phyloP scores from a whole-genome alignment of 139 green algal species.

The Chlorella sp. region DNA sequence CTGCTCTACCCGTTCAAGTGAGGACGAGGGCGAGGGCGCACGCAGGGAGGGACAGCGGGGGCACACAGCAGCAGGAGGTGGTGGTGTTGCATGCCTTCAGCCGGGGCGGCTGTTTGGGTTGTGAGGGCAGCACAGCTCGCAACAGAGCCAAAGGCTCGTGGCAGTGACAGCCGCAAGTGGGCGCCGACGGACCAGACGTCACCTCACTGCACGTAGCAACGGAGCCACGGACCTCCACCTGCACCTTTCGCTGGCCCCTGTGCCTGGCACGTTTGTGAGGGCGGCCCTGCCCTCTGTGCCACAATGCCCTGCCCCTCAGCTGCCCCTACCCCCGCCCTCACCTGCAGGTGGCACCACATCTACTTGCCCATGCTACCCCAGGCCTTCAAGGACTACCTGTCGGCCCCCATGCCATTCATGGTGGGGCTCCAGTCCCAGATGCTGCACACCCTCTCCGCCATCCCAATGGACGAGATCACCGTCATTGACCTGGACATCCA shows the following conservation, averaged over 20 bases:
- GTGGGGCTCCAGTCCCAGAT: slow-evolving; percentile 57
- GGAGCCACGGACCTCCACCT: too few relatives aligned
- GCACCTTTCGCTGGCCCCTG: too few relatives aligned
- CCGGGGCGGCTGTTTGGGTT: too few relatives aligned
- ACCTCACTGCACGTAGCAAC: too few relatives aligned
- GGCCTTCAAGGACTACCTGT: slow-evolving; percentile 65
- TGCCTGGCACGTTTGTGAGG: too few relatives aligned
- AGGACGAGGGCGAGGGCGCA: neutral
- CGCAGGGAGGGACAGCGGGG: too few relatives aligned
- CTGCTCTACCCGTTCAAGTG: slow-evolving; percentile 70
- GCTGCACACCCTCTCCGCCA: slow-evolving; percentile 41
- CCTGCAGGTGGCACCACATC: slow-evolving; percentile 66
- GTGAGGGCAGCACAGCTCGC: too few relatives aligned
- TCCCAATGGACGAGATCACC: slow-evolving; percentile 51
- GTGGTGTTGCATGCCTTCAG: too few relatives aligned
- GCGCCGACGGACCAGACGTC: too few relatives aligned
- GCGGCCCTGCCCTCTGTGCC: neutral
- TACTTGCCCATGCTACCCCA: slow-evolving; percentile 70
- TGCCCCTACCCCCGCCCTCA: neutral
- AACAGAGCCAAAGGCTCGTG: too few relatives aligned
- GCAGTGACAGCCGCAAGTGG: too few relatives aligned
- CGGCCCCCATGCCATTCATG: slow-evolving; percentile 77
- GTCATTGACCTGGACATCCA: slow-evolving; percentile 28
- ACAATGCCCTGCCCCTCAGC: neutral
- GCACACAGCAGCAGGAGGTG: too few relatives aligned